Evolutionary conservation across 192 early-diverging fungal species (phyloP).

Genomic region (Oehlia diaphana): DNA sequence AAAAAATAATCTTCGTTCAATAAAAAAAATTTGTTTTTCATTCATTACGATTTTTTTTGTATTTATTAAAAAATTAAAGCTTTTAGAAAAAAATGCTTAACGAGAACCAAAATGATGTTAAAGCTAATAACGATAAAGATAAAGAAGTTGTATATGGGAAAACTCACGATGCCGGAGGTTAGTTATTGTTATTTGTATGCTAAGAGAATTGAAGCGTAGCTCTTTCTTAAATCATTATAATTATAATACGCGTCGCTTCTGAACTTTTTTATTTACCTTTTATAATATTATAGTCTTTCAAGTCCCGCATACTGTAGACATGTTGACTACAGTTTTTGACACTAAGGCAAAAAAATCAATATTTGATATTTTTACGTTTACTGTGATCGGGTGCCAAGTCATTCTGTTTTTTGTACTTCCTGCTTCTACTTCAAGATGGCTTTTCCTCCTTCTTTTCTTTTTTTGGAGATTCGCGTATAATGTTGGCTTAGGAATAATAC

Average conservation of each 20-base stretch:
- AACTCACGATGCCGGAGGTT: conserved; percentile 45
- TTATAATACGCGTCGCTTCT: no score
- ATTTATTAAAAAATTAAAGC: no score
- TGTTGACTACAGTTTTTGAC: conserved; percentile 76
- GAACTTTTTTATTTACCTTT: not conserved
- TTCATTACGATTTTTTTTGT: no score
- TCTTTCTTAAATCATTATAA: not conserved
- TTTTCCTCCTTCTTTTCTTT: conserved; percentile 75
- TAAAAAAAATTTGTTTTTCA: no score
- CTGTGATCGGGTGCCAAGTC: conserved; percentile 64
- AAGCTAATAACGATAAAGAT: not conserved
- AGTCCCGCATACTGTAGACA: conserved; percentile 76
- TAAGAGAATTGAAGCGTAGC: not conserved
- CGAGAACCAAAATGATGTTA: not conserved
- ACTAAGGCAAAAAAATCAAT: conserved; percentile 64
- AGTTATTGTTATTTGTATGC: no score
- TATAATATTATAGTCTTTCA: conserved; percentile 53
- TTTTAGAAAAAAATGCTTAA: not conserved
- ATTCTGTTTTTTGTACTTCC: conserved; percentile 68
- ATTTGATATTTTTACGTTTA: conserved; percentile 73
- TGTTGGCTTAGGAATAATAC: conserved; percentile 77
- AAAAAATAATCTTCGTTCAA: no score
- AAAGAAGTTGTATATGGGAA: conserved; percentile 34
- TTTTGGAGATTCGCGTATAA: conserved; percentile 91
- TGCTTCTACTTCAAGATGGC: conserved; percentile 46